These are phyloP conservation scores for Penicillium sp. DNA, from an alignment of 2,329 filamentous ascomycete genomes.

Conservation along the genomic window DNA sequence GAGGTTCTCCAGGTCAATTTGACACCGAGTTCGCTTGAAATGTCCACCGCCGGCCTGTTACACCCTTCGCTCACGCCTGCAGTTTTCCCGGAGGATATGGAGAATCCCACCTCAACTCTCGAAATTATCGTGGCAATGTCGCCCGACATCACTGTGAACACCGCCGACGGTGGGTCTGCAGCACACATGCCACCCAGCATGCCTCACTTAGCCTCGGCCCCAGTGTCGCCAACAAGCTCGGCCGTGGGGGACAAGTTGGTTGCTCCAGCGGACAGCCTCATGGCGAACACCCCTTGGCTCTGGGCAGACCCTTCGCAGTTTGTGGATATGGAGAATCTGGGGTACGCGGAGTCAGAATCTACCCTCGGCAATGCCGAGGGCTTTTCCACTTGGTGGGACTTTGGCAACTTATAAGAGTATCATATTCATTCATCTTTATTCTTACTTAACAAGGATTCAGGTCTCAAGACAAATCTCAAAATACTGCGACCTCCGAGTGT, in stretches of 20 bases:
- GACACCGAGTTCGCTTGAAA: constrained; percentile 41
- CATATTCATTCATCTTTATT: constrained; percentile 28
- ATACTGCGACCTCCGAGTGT: constrained; percentile 1
- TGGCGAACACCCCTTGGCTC: constrained; percentile 42
- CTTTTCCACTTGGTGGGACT: constrained; percentile 42
- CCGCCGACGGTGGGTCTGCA: constrained; percentile 56
- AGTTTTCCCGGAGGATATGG: constrained; percentile 33
- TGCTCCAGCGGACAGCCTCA: constrained; percentile 38
- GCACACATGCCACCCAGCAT: constrained; percentile 45
- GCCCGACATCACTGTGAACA: constrained; percentile 57
- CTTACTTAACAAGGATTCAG: constrained; percentile 18
- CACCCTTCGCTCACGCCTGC: constrained; percentile 47
- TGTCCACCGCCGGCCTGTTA: constrained; percentile 46
- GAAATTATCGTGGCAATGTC: constrained; percentile 59
- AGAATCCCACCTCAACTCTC: constrained; percentile 42
- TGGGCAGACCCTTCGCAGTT: constrained; percentile 40
- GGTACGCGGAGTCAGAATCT: constrained; percentile 32
- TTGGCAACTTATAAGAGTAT: constrained; percentile 38
- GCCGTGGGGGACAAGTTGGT: constrained; percentile 31
- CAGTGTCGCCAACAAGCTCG: constrained; percentile 11
- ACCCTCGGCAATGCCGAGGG: constrained; percentile 35
- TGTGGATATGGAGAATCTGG: constrained; percentile 37
- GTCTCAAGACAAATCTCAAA: constrained; percentile 5
- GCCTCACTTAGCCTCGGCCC: constrained; percentile 18
- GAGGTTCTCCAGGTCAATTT: constrained; percentile 56